A percentile compares a stretch with the other conserved stretches of the same genome.
These are phyloP conservation scores for Amanita thiersii DNA, from an alignment of 768 basidiomycete species.

Conservation along the genomic window DNA sequence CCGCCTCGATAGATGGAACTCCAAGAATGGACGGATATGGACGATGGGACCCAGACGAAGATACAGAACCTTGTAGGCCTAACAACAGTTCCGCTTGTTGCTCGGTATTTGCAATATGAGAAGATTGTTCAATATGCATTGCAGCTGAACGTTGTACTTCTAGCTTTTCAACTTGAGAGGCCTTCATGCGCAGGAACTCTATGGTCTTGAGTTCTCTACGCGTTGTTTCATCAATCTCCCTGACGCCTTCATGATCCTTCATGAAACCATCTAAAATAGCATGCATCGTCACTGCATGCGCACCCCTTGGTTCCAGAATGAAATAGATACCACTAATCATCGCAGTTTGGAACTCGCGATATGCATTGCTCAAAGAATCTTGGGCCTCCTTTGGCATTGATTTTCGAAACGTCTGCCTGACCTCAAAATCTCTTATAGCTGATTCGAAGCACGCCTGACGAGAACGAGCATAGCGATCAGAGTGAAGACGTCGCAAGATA, in stretches of 20 bases:
- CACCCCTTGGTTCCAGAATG: slow-evolving; percentile 68
- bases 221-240: slow-evolving; percentile 78
- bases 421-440: slow-evolving; percentile 78
- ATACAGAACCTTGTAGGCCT: slow-evolving; percentile 33
- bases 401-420: slow-evolving; percentile 63
- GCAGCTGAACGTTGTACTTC: slow-evolving; percentile 17
- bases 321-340: slow-evolving; percentile 89
- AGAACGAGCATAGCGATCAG: slow-evolving; percentile 76
- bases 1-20: slow-evolving; percentile 3
- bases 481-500: slow-evolving; percentile 68
- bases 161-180: slow-evolving; percentile 42
- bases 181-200: slow-evolving; percentile 68
- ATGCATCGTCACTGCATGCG: slow-evolving; percentile 65
- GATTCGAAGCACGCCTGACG: slow-evolving; percentile 86
- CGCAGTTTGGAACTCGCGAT: slow-evolving; percentile 81
- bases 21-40: slow-evolving; percentile 22
- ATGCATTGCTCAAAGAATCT: slow-evolving; percentile 71
- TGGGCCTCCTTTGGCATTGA: slow-evolving; percentile 53
- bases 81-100: slow-evolving; percentile 46
- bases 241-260: slow-evolving; percentile 52
- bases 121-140: slow-evolving; percentile 13
- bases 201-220: slow-evolving; percentile 78
- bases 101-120: slow-evolving; percentile 16
- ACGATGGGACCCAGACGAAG: slow-evolving; percentile 24
- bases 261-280: slow-evolving; percentile 73